A percentile compares a stretch with the other conserved stretches of the same genome.
Conservation (phyloP, 805 yeast genomes). For the Sugiyamaella chiloensis region DNA sequence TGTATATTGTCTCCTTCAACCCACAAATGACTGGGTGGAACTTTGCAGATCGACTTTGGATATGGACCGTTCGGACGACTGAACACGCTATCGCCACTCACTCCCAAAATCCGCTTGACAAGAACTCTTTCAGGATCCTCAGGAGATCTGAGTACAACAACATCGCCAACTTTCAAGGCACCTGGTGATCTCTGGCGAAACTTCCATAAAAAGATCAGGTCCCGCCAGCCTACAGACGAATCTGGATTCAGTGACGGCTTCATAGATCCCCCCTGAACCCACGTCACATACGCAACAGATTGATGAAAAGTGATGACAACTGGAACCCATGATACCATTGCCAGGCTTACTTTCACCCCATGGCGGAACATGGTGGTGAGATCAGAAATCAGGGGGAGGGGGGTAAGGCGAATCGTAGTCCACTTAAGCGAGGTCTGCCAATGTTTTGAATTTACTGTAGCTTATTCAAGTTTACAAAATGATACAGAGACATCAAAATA, state of each 20-base stretch:
- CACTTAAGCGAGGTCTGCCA: no score
- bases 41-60: conserved; percentile 54
- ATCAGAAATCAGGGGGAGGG: not conserved
- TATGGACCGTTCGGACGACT: conserved; percentile 50
- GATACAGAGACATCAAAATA: no score
- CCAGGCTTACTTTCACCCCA: conserved; percentile 23
- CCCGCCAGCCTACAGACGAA: conserved; percentile 36
- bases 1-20: conserved; percentile 86
- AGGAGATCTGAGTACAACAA: conserved; percentile 76
- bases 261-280: conserved; percentile 82
- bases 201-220: conserved; percentile 62
- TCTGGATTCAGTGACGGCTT: conserved; percentile 82
- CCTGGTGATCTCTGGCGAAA: conserved; percentile 49
- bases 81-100: conserved; percentile 64
- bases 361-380: conserved; percentile 7
- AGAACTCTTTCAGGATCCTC: conserved; percentile 70
- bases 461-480: no score
- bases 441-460: no score
- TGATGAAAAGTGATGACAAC: conserved; percentile 66
- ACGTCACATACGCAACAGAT: conserved; percentile 68
- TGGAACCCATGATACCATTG: conserved; percentile 71
- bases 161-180: conserved; percentile 59
- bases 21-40: conserved; percentile 87
- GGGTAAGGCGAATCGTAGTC: no score
- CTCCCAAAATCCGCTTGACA: conserved; percentile 75